Evolutionary conservation across 225 moss, liverwort and hornwort genomes (phyloP).

Genomic region (Marchantia paleacea): DNA sequence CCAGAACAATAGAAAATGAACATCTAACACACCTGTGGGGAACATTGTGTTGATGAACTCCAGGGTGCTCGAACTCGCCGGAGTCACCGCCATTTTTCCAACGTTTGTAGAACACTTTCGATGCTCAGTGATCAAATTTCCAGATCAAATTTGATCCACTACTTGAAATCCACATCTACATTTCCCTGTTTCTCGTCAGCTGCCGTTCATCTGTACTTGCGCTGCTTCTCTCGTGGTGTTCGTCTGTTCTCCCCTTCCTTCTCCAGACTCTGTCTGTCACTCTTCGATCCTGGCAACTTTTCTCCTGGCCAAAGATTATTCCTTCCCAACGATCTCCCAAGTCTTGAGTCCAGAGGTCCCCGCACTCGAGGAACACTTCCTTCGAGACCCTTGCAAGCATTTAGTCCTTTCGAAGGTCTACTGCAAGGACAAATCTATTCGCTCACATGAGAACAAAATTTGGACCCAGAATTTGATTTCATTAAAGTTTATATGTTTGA

Average conservation of each 20-base stretch:
- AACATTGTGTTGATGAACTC: conserved; percentile 98
- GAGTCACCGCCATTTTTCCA: conserved; percentile 18
- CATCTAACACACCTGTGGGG: conserved; percentile 59
- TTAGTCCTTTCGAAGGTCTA: too few species aligned
- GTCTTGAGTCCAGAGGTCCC: too few species aligned
- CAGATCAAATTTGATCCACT: conserved; percentile 1
- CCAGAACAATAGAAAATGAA: conserved; percentile 5
- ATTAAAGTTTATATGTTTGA: too few species aligned
- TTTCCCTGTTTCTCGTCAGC: conserved; percentile 10
- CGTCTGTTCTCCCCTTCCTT: background rate
- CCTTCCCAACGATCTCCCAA: background rate
- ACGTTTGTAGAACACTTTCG: background rate
- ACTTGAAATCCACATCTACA: conserved; percentile 6
- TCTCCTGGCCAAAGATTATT: background rate
- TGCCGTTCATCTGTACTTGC: background rate
- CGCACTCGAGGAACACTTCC: too few species aligned
- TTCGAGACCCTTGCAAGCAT: too few species aligned
- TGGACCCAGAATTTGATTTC: too few species aligned
- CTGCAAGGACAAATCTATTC: too few species aligned
- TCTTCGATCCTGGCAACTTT: background rate
- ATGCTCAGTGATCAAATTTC: background rate
- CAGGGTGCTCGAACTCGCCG: conserved; percentile 76
- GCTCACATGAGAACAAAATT: too few species aligned
- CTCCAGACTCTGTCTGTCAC: background rate
- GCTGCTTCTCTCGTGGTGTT: background rate